Conservation (phyloP, 129 eudicot species). For the Kitagawia praeruptora region DNA sequence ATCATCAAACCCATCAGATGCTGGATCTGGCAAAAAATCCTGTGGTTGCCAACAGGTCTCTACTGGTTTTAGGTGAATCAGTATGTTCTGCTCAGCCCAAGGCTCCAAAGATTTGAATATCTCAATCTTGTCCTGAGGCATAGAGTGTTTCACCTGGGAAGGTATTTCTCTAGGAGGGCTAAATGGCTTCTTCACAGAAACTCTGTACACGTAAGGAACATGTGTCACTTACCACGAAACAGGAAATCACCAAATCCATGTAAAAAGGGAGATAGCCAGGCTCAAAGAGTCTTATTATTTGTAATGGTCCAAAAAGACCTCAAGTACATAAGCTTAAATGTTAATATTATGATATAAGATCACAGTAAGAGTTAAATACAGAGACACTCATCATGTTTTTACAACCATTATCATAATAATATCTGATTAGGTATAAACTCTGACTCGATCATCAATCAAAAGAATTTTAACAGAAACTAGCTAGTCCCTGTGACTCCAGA, state of each 20-base stretch:
- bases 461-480: not conserved
- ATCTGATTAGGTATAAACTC: no score
- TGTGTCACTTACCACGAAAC: not conserved
- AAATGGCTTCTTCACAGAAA: not conserved
- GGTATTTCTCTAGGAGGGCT: not conserved
- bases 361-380: no score
- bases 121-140: not conserved
- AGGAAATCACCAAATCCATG: not conserved
- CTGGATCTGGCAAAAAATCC: not conserved
- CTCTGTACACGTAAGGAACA: not conserved
- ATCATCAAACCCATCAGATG: conserved; percentile 1
- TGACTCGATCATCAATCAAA: not conserved
- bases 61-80: not conserved
- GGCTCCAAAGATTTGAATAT: not conserved
- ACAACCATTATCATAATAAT: not conserved
- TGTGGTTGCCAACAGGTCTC: conserved; percentile 2
- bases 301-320: no score
- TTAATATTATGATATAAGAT: no score
- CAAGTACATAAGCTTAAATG: not conserved
- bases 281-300: not conserved
- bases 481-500: not conserved
- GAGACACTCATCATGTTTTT: not conserved
- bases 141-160: conserved; percentile 1
- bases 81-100: conserved; percentile 2
- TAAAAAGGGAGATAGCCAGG: no score